Evolutionary conservation across 2,329 filamentous ascomycete species (phyloP), one percentile per base, ranked within the genome.

Genomic region (Fusarium buharicum): DNA sequence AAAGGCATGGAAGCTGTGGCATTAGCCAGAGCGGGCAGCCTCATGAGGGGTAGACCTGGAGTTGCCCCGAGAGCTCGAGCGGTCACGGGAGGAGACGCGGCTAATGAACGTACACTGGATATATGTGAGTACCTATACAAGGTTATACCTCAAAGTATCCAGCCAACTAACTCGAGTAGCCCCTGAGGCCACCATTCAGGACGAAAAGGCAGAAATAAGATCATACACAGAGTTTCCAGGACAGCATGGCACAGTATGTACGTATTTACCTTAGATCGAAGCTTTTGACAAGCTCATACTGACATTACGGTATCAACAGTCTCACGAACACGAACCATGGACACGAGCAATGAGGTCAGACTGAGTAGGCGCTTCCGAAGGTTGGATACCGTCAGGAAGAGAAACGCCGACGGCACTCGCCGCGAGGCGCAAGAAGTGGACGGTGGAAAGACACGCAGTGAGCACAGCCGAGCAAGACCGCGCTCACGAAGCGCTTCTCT

Each of bases 1-100:
- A 73, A 76, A 22, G 78, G 79, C 4, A 70, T 82, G 28, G 78
- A 78, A 51, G 76, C 77, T n/a, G 80, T 82, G 3, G 70, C 76
- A 1, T 56, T 82, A 20, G 79, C 78, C 12, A 75, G 80, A 38
- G 74, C 76, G 5, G 74, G 74, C 13, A 82, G 78, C 37, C 62
- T 82, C 13, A 51, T 72, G n/a, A 64, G 65, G 27, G 40, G 48
- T 30, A 53, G 27, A 17, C 18, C 47, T 39, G 24, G 22, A 33
- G 40, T 20, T 38, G 24, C 17, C n/a, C 14, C 24, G 30, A 24
- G 22, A 27, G 44, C 37, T 4, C 16, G 13, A 50, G 45, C 12
- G 2, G 14, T 34, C 10, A 20, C 13, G 10, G 24, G 38, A 9
- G 30, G 30, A 36, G 34, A 48, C 12, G 8, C 30, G 36, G 36